A percentile compares a stretch with the other conserved stretches of the same genome.
phyloP scores from a whole-genome alignment of 495 filamentous ascomycete species.

The Aspergillus avenaceus region DNA sequence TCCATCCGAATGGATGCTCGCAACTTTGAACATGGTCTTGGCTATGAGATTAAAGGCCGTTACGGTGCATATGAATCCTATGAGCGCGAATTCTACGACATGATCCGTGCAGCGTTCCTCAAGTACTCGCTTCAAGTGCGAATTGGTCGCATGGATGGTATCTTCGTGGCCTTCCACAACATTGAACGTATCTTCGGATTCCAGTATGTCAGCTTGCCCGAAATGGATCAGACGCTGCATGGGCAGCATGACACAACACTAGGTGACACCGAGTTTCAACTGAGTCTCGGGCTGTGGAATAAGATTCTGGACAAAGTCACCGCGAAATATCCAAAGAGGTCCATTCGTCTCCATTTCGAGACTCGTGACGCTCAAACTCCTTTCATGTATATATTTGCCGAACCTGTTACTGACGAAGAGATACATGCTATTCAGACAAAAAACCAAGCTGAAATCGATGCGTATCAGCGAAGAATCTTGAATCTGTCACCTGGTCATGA shows the following conservation, averaged over 20 bases:
- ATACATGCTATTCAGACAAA: conserved; percentile 70
- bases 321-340: conserved; percentile 62
- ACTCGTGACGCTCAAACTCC: conserved; percentile 55
- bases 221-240: conserved; percentile 86
- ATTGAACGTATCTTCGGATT: conserved; percentile 94
- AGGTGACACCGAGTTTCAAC: conserved; percentile 83
- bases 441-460: conserved; percentile 56
- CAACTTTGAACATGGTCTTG: conserved; percentile 68
- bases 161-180: conserved; percentile 98
- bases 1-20: conserved; percentile 80
- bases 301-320: conserved; percentile 70
- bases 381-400: conserved; percentile 85
- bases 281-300: conserved; percentile 75
- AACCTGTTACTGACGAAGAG: conserved; percentile 70
- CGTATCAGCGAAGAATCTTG: conserved; percentile 60
- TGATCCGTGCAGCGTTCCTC: conserved; percentile 91
- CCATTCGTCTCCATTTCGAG: conserved; percentile 84
- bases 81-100: conserved; percentile 94
- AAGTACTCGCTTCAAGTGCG: conserved; percentile 96
- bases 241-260: conserved; percentile 59
- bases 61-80: conserved; percentile 81
- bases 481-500: conserved; percentile 21
- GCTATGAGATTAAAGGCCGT: conserved; percentile 78
- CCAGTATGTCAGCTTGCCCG: conserved; percentile 80
- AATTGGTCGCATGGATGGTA: conserved; percentile 97